phyloP scores from a whole-genome alignment of 1,284 basidiomycete species.

The Austroboletus novae-zelandiae region DNA sequence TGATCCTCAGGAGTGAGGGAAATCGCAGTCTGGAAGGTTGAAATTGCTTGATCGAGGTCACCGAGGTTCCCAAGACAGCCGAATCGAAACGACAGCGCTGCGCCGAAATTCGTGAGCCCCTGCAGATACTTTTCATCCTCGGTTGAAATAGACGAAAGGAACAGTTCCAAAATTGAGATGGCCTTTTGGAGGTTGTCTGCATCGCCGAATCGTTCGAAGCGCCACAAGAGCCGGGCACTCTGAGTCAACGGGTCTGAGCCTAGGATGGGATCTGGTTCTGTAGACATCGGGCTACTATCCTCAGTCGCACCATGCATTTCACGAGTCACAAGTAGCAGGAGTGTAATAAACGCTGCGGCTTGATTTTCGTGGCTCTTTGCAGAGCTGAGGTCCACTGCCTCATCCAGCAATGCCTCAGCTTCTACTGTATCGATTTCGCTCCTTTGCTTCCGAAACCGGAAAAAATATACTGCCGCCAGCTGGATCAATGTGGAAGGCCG shows the following conservation, averaged over 20 bases:
- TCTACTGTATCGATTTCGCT: neutral
- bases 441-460: neutral
- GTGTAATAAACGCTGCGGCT: neutral
- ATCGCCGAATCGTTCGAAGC: neutral
- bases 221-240: neutral
- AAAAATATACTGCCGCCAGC: neutral
- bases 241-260: neutral
- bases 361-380: neutral
- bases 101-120: neutral
- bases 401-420: neutral
- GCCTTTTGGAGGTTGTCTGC: neutral
- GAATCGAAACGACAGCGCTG: neutral
- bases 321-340: neutral
- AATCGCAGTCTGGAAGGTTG: too few relatives aligned
- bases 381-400: neutral
- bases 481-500: constrained; percentile 2
- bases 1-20: too few relatives aligned
- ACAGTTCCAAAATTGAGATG: neutral
- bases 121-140: neutral
- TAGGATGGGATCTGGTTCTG: neutral
- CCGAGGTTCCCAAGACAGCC: neutral
- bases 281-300: too few relatives aligned
- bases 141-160: neutral
- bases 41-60: too few relatives aligned
- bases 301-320: neutral